Conservation (phyloP, 129 eudicot genomes). For the Helichrysum umbraculigerum region DNA sequence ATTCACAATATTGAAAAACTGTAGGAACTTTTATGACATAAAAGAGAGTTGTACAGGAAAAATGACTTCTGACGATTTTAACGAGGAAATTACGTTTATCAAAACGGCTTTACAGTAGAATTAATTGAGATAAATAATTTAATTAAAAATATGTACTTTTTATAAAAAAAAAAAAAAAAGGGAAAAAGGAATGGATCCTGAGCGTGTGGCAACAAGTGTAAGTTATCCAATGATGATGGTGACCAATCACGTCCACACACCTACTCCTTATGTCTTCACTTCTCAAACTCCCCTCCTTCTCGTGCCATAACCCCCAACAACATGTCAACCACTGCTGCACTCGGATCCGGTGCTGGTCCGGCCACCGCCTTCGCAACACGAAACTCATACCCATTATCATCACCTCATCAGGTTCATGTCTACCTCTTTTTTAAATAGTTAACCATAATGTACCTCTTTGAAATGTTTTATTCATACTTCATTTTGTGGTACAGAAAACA, state of each 20-base stretch:
- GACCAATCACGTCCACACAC: conserved; percentile 27
- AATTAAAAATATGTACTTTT: no score
- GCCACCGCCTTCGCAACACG: conserved; percentile 24
- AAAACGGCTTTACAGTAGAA: no score
- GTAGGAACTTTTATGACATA: no score
- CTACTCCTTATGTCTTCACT: background rate
- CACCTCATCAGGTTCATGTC: conserved; percentile 8
- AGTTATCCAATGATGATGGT: conserved; percentile 31
- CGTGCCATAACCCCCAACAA: conserved; percentile 25
- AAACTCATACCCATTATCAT: conserved; percentile 20
- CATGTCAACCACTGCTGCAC: conserved; percentile 31
- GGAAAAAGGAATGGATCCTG: background rate
- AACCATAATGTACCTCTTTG: background rate
- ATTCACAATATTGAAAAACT: no score
- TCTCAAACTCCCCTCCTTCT: conserved; percentile 1
- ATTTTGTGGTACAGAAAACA: conserved; percentile 52
- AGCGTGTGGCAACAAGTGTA: conserved; percentile 26
- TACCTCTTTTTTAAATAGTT: background rate
- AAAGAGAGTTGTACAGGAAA: no score
- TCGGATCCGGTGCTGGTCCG: conserved; percentile 14
- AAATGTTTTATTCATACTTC: background rate
- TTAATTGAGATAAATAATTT: no score
- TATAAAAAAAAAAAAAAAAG: no score
- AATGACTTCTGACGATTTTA: no score
- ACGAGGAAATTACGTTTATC: no score